Evolutionary conservation across 306 rosid genomes (phyloP).

Genomic region (Pyrus betulifolia): DNA sequence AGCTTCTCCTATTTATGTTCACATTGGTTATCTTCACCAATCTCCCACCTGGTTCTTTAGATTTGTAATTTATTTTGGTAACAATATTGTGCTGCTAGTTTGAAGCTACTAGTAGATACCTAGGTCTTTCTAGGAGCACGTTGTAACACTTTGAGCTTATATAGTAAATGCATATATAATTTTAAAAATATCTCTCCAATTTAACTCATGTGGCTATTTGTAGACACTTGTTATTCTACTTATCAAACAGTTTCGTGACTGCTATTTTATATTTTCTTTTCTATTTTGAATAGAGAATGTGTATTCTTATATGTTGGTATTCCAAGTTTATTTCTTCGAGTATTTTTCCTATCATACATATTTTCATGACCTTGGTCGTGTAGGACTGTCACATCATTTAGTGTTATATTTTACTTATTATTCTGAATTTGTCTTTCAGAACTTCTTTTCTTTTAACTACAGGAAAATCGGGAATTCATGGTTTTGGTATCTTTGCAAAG

Average conservation of each 20-base stretch:
- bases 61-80: not conserved
- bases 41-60: not conserved
- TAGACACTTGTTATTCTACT: not conserved
- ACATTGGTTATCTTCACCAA: not conserved
- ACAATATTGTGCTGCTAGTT: not conserved
- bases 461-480: constrained; percentile 99
- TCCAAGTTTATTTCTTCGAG: not conserved
- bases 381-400: not conserved
- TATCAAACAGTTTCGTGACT: not conserved
- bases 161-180: not conserved
- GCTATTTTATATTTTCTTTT: not conserved
- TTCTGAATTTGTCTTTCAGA: not conserved
- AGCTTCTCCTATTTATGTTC: not conserved
- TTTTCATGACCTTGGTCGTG: not conserved
- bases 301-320: not conserved
- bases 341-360: not conserved
- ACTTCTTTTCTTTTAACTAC: constrained; percentile 5
- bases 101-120: not conserved
- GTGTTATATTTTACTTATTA: not conserved
- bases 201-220: not conserved
- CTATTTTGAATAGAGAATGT: not conserved
- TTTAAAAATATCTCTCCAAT: not conserved
- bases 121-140: not conserved
- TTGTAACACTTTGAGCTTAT: not conserved
- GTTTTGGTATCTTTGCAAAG: constrained; percentile 97